phyloP scores from a whole-genome alignment of 1,284 basidiomycete species.

The Sanghuangporus sanghuang region DNA sequence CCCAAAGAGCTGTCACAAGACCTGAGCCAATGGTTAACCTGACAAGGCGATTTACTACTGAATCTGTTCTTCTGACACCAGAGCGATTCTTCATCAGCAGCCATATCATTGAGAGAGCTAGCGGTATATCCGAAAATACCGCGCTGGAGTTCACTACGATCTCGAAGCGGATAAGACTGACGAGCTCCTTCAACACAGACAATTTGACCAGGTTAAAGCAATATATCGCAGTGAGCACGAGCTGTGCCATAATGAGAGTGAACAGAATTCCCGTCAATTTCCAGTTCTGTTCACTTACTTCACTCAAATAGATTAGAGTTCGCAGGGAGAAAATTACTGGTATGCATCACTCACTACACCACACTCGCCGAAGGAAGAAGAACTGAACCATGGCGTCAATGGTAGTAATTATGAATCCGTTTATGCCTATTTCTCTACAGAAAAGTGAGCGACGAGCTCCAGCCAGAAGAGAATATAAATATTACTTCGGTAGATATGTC shows the following conservation, averaged over 20 bases:
- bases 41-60: conserved; percentile 36
- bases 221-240: neutral
- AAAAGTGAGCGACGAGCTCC: neutral
- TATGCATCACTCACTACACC: neutral
- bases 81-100: conserved; percentile 30
- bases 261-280: neutral
- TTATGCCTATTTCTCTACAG: neutral
- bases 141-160: neutral
- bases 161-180: conserved; percentile 54
- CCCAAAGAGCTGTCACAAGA: conserved; percentile 30
- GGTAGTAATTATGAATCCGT: neutral
- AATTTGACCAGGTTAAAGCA: conserved; percentile 11
- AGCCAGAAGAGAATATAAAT: neutral
- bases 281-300: neutral
- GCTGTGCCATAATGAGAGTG: neutral
- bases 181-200: neutral
- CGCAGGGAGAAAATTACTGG: neutral
- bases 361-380: conserved; percentile 1
- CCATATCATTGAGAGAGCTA: conserved; percentile 34
- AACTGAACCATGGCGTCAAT: neutral
- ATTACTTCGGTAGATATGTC: neutral
- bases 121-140: conserved; percentile 31
- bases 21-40: conserved; percentile 43
- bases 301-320: neutral
- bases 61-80: conserved; percentile 19